Evolutionary conservation across 306 rosid genomes (phyloP).

Genomic region (Cucurbita moschata): DNA sequence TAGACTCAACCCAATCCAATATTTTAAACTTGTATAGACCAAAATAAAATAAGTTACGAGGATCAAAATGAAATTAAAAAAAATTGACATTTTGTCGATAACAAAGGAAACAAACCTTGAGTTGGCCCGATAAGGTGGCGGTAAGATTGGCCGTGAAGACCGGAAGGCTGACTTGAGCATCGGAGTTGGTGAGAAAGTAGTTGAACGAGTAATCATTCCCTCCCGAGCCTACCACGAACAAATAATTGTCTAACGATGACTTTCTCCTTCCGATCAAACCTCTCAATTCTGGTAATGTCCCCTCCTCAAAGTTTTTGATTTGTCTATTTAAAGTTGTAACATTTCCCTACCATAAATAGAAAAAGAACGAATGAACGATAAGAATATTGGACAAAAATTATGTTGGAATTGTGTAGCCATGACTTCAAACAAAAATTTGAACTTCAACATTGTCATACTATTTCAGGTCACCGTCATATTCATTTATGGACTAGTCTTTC

Average conservation of each 20-base stretch:
- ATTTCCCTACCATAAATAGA: slow-evolving; percentile 13
- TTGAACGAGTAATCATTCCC: slow-evolving; percentile 34
- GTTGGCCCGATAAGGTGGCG: slow-evolving; percentile 13
- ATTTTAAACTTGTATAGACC: no score
- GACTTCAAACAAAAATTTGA: no score
- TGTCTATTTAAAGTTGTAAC: slow-evolving; percentile 24
- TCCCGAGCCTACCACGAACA: slow-evolving; percentile 36
- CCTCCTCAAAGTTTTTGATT: slow-evolving; percentile 25
- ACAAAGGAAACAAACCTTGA: slow-evolving; percentile 8
- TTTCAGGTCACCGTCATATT: no score
- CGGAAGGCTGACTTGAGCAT: slow-evolving; percentile 7
- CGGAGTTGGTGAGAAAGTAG: slow-evolving; percentile 19
- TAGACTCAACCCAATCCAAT: no score
- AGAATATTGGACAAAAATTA: no score
- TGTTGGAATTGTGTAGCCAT: no score
- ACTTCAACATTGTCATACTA: no score
- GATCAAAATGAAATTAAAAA: no score
- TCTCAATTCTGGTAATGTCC: slow-evolving; percentile 25
- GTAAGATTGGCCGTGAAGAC: slow-evolving; percentile 25
- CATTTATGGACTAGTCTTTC: no score
- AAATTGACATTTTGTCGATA: not conserved
- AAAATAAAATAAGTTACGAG: no score
- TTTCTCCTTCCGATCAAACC: not conserved
- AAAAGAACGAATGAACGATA: not conserved
- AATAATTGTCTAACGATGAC: slow-evolving; percentile 11